Conservation (phyloP, 2,329 filamentous ascomycete species). For the Coniosporium tulheliwenetii region DNA sequence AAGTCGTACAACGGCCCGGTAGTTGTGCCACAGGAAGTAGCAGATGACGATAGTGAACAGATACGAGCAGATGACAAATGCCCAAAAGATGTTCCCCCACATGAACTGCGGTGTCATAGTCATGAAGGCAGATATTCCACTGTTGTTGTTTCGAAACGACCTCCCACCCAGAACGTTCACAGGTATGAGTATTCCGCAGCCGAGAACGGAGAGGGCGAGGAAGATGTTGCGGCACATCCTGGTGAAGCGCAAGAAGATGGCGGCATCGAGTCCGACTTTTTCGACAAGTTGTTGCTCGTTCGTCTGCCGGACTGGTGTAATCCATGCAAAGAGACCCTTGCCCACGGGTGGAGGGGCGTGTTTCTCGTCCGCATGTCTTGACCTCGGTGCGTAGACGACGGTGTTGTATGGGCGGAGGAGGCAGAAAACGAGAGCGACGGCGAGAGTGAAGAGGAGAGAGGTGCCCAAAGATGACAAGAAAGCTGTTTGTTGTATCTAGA, state of each 20-base stretch:
- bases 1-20: constrained; percentile 54
- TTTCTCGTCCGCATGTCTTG: constrained; percentile 82
- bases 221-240: constrained; percentile 92
- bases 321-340: constrained; percentile 79
- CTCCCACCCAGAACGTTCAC: constrained; percentile 44
- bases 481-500: constrained; percentile 41
- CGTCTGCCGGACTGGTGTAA: constrained; percentile 61
- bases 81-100: constrained; percentile 36
- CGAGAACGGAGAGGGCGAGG: constrained; percentile 52
- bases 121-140: constrained; percentile 27
- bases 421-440: constrained; percentile 70
- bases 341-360: constrained; percentile 77
- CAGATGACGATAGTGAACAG: constrained; percentile 60
- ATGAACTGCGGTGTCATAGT: constrained; percentile 42
- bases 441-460: constrained; percentile 58
- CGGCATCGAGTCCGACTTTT: constrained; percentile 81
- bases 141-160: constrained; percentile 24
- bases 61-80: constrained; percentile 42
- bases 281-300: constrained; percentile 63
- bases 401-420: constrained; percentile 81
- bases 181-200: constrained; percentile 65
- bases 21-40: constrained; percentile 82
- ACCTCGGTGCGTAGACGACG: constrained; percentile 83
- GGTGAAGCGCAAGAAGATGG: constrained; percentile 75
- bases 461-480: constrained; percentile 67